Evolutionary conservation across 2,329 filamentous ascomycete genomes (phyloP), one percentile per base, ranked within the genome.

Genomic region (Simplicillium sp.): DNA sequence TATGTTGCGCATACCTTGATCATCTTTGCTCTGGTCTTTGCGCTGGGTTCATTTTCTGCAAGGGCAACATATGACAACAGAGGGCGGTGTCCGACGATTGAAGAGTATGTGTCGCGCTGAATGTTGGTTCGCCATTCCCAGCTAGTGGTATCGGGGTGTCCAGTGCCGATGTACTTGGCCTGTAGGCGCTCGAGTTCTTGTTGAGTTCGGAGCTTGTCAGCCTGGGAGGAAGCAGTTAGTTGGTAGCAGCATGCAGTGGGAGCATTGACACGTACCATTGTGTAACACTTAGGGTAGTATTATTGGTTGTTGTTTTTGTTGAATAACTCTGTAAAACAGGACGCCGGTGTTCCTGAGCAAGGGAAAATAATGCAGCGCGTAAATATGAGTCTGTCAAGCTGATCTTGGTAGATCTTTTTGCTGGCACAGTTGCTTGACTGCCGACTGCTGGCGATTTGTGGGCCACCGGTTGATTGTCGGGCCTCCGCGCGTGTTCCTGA

Each of bases 91-190:
- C 92, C 92, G 48, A 92, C 76, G 54, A 94, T 89, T 47, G 82
- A 88, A 15, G 88, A 79, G 59, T 90, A 89, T 16, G 84, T 94
- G 68, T 98, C 92, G 60, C 92, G 88, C 58, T 88, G 78, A 58
- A 97, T 90, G 68, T 97, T 98, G 45, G 85, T 89, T 38, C 84
- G 84, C 88, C 89, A 98, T 67, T 98, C 92, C 80, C 92, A 92
- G 62, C 87, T 94, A 18, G 88, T 94, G 12, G 90, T 97, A 67
- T 98, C 92, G 34, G 90, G 87, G 63, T 96, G 89, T 17, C 92
- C 92, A 4, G 92, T 97, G 52, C 92, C 92, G 55, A 98, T 75
- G 70, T 92, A 96, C 56, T 94, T 94, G 56, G 89, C 83, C 66
- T 98, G 92, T 14, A 97, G 84, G 49, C 88, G 83, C 66, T 98